Base-by-base conservation (phyloP, 768 basidiomycete genomes). In the Pisolithus tinctorius region DNA sequence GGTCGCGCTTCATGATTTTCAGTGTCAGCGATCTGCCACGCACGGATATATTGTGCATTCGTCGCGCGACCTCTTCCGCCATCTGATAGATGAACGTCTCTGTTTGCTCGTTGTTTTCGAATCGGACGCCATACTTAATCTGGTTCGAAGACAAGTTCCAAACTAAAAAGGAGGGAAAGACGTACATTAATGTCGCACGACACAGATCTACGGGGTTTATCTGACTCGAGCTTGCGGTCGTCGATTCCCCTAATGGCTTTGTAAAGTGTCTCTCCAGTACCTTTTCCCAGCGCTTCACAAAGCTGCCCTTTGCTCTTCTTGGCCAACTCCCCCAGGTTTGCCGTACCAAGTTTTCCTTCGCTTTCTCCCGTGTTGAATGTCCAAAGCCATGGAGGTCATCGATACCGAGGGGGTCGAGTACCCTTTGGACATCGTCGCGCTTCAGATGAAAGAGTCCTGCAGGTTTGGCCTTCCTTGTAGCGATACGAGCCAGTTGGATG, bases 141-240 rank as follows among this genome's bases (percentile, higher is more conserved):
- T 39, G 27, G 48, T 41, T 60, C 39, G 58, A 47, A 29, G 48
- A 8, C 44, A 20, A 47, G 13, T 14, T 37, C 39, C 10, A 17
- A 45, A 57, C 9, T 17, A 29, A 16, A 47, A 39, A n/a, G 38
- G 31, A 6, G 11, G 13, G 30, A 8, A 30, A 36, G 6, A 77
- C 91, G 63, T 58, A 94, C 93, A 60, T 93, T 99, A 60, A 97
- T 88, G 63, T 97, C 95, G 52, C 90, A 93, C 10, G 88, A 92
- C 17, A 99, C 92, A 6, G 86, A 90, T 66, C 93, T 93, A 59
- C 95, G 74, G 46, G 84, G 81, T 62, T 92, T 91, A 63, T 91
- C 86, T 31, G 82, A 84, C 63, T 92, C 88, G 41, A 98, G 69
- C 52, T 79, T 79, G 49, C 81, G 79, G 31, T 87, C 79, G 59